Evolutionary conservation across 352 stramenopile genomes (phyloP), one percentile per base, ranked within the genome.

Genomic region (Pythium oligandrum): DNA sequence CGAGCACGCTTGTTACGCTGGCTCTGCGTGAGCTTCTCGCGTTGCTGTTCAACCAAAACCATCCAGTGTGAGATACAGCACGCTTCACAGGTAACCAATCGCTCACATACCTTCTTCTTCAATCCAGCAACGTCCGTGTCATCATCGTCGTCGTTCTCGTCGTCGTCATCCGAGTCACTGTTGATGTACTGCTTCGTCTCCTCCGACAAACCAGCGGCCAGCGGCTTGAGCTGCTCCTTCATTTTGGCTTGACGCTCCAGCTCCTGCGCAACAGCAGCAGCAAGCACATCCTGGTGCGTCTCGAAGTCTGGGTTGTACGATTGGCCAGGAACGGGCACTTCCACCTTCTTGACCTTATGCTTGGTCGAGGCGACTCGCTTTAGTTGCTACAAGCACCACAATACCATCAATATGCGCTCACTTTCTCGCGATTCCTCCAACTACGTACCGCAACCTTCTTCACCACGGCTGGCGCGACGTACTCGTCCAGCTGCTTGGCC

Each of bases 251-350:
- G 71, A 39, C 79, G 75, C 59, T 91, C 82, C 7, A 90, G 59
- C 46, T 90, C 78, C 54, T 88, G 52, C 3, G 79, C 78, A 4
- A 90, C 70, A 0, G 84, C 84, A 44, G 84, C 70, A 8, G 84
- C 80, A 55, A 94, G 71, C 6, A 89, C 73, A 47, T 92, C 82
- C 59, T 94, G 79, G 54, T 94, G 84, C 2, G 81, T 72, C 7
- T 81, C 71, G 57, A 91, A 91, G 53, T 90, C 78, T 9, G 84
- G 84, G 65, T 94, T 74, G 66, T 94, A 94, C 66, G 84, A 94
- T 66, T 94, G 84, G 1, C 84, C 84, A 1, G 77, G 71, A 30
- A 67, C 74, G 11, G 84, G 76, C 48, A 94, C 73, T 51, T 88
- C 68, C 17, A 94, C 84, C 53, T 75, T 84, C n/a, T 77, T 53